phyloP scores from a whole-genome alignment of 306 rosid genomes.

The Rubus parviflorus region DNA sequence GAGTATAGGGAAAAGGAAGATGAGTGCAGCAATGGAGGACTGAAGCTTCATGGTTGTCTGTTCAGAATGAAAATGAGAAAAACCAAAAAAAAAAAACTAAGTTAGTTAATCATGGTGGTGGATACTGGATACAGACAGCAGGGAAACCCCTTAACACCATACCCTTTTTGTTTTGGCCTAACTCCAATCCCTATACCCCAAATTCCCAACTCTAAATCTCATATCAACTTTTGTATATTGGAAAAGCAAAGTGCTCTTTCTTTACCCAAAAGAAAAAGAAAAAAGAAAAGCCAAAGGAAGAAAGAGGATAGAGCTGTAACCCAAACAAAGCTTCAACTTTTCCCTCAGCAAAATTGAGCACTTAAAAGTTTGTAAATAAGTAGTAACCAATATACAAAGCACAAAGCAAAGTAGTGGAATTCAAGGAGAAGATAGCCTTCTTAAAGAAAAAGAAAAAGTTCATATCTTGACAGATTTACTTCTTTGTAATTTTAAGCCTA shows the following conservation, averaged over 20 bases:
- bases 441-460: slow-evolving; percentile 65
- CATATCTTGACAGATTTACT: slow-evolving; percentile 19
- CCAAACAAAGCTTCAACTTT: slow-evolving; percentile 7
- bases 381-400: slow-evolving; percentile 27
- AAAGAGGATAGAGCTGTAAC: slow-evolving; percentile 12
- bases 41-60: slow-evolving; percentile 49
- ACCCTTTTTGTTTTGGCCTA: background rate
- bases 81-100: slow-evolving; percentile 16
- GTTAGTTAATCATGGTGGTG: slow-evolving; percentile 14
- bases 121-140: slow-evolving; percentile 9
- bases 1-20: slow-evolving; percentile 29
- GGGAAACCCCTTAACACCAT: background rate
- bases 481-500: background rate
- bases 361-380: slow-evolving; percentile 34
- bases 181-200: background rate
- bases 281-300: slow-evolving; percentile 25
- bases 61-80: slow-evolving; percentile 31
- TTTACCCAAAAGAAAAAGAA: slow-evolving; percentile 41
- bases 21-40: slow-evolving; percentile 32
- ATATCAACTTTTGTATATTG: slow-evolving; percentile 20
- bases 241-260: slow-evolving; percentile 31
- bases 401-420: slow-evolving; percentile 55
- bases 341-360: slow-evolving; percentile 20
- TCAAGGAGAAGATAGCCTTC: slow-evolving; percentile 46
- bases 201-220: background rate